Base-by-base conservation (phyloP, 1,284 basidiomycete genomes). In the Fomitopsis betulina region DNA sequence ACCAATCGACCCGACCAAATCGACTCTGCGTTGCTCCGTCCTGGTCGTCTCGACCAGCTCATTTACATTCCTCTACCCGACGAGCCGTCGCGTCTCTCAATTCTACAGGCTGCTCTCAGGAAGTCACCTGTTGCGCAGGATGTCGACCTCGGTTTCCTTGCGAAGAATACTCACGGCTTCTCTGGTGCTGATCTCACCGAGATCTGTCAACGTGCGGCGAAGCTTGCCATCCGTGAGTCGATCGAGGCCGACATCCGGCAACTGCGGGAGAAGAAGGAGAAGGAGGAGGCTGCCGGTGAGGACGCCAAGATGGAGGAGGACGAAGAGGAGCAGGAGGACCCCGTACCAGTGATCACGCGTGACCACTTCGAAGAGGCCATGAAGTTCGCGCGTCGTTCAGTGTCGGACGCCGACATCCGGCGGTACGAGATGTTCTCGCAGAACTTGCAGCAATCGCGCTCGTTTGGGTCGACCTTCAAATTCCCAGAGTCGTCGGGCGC, bases 1-100 rank as follows among this genome's bases (percentile, higher is more conserved):
- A 99, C 96, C 64, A 98, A 99, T 82, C 83, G 96, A 72, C 97
- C 96, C n/a, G 96, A 99, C 74, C 95, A 98, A 76, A 98, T 99
- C 67, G 97, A 99, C 73, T 81, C 94, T 53, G 97, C 97, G 17
- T 85, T 99, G 47, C 86, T 99, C 59, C 96, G 96, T 80, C 97
- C 97, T 54, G 97, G 97, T 74, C 96, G 97, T 85, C 88, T 99
- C 54, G 97, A 99, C 73, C 89, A 94, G 74, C 83, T 96, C 61
- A 94, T 96, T 71, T 95, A 95, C 77, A 95, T 95, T 60, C 93
- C 92, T 61, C 84, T 96, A 0, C 97, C 96, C 57, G 96, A 98
- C 76, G 96, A 98, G 76, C 78, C 83, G 1, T 94, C 93, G 33
- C 93, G 97, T 66, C 71, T 96, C 43, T 92, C 93, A 3, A 99